Evolutionary conservation across 108 stramenopile species (phyloP).

Genomic region (Cylindrotheca fusiformis): DNA sequence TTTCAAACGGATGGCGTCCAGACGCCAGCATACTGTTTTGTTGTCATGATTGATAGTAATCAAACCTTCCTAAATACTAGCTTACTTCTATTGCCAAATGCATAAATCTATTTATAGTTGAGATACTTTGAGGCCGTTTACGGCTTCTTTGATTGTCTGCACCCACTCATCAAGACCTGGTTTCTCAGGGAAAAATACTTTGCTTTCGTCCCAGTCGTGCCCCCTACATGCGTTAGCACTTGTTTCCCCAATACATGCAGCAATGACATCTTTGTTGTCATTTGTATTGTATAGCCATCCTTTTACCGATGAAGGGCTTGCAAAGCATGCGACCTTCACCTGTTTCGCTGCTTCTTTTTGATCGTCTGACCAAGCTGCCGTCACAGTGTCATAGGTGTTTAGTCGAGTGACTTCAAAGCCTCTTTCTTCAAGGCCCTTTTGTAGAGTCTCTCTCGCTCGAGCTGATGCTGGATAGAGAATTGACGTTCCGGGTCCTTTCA

Average conservation of each 20-base stretch:
- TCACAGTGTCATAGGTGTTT: slow-evolving; percentile 84
- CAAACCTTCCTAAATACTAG: no score
- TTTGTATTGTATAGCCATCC: slow-evolving; percentile 77
- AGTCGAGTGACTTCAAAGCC: slow-evolving; percentile 68
- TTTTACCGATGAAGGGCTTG: slow-evolving; percentile 76
- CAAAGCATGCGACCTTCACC: slow-evolving; percentile 74
- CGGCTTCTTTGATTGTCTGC: slow-evolving; percentile 37
- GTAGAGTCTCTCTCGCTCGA: slow-evolving; percentile 60
- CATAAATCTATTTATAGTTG: no score
- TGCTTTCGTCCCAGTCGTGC: slow-evolving; percentile 49
- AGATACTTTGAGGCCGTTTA: slow-evolving; percentile 1
- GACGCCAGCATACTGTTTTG: no score
- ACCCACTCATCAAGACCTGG: slow-evolving; percentile 86
- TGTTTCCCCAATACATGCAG: slow-evolving; percentile 86
- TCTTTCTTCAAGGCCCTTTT: slow-evolving; percentile 54
- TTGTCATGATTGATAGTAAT: no score
- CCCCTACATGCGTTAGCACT: slow-evolving; percentile 69
- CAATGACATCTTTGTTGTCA: slow-evolving; percentile 43
- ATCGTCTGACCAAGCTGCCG: slow-evolving; percentile 60
- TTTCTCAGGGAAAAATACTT: slow-evolving; percentile 72
- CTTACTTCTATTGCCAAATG: no score
- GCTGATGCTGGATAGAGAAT: slow-evolving; percentile 83
- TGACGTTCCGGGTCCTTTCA: slow-evolving; percentile 32
- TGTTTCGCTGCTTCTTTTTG: slow-evolving; percentile 40
- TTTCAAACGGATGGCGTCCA: background rate